Conservation (phyloP, 2,329 filamentous ascomycete species). For the Diaporthe nobilis region DNA sequence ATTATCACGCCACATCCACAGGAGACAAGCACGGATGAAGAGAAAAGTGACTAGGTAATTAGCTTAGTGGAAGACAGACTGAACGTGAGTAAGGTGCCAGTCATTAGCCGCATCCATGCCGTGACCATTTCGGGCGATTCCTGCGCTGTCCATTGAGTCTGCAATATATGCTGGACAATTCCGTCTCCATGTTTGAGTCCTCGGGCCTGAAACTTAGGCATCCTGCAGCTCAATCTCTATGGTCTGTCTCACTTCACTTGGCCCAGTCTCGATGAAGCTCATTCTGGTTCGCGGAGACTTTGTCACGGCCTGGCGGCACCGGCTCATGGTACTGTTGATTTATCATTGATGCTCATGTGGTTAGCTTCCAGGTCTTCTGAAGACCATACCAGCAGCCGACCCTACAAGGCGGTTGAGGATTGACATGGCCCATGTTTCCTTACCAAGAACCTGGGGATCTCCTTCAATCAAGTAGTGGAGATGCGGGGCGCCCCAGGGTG, state of each 20-base stretch:
- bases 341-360: background rate
- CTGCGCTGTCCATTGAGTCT: background rate
- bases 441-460: background rate
- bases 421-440: background rate
- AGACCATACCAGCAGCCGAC: background rate
- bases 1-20: no score
- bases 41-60: no score
- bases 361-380: background rate
- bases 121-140: no score
- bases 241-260: background rate
- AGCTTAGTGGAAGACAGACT: background rate
- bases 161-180: background rate
- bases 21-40: background rate
- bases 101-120: background rate
- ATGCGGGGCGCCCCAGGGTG: slow-evolving; percentile 27
- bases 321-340: background rate
- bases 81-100: background rate
- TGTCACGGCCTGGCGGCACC: background rate
- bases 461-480: slow-evolving; percentile 5
- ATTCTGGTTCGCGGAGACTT: background rate
- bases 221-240: background rate
- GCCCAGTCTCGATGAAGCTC: background rate
- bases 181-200: background rate
- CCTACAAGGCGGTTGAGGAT: background rate
- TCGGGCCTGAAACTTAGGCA: background rate